These are phyloP conservation scores for Pyrenula aspistea DNA, from an alignment of 495 filamentous ascomycete species.

Conservation along the genomic window DNA sequence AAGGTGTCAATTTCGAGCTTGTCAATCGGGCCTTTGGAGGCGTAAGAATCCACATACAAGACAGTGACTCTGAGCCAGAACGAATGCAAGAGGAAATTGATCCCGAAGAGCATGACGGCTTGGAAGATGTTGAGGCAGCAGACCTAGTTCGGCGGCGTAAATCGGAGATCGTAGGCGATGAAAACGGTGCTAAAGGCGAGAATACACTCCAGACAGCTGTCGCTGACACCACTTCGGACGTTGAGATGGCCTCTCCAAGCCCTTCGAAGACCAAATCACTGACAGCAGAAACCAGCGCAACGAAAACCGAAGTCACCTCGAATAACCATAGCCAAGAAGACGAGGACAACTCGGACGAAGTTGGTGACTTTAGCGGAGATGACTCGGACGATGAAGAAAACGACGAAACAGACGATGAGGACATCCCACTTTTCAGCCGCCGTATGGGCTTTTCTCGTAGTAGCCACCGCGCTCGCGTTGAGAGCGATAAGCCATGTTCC, in stretches of 20 bases:
- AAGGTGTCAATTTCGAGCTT: constrained; percentile 42
- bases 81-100: constrained; percentile 33
- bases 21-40: constrained; percentile 56
- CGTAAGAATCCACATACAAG: constrained; percentile 24
- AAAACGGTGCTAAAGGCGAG: not conserved
- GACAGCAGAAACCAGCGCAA: not conserved
- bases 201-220: not conserved
- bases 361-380: constrained; percentile 17
- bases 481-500: constrained; percentile 41
- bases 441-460: constrained; percentile 19
- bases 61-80: constrained; percentile 24
- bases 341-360: constrained; percentile 17
- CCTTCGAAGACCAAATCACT: not conserved
- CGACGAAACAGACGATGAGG: constrained; percentile 18
- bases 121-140: constrained; percentile 20
- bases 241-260: constrained; percentile 1
- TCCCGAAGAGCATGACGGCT: constrained; percentile 17
- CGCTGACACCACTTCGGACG: not conserved
- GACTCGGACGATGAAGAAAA: constrained; percentile 15
- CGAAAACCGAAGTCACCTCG: not conserved
- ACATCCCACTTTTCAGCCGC: constrained; percentile 8
- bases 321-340: constrained; percentile 18
- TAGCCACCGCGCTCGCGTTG: constrained; percentile 30
- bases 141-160: constrained; percentile 6
- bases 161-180: not conserved